A percentile compares a stretch with the other conserved stretches of the same genome.
Evolutionary conservation across 2,329 filamentous ascomycete genomes (phyloP).

Genomic region (Sarocladium kiliense): DNA sequence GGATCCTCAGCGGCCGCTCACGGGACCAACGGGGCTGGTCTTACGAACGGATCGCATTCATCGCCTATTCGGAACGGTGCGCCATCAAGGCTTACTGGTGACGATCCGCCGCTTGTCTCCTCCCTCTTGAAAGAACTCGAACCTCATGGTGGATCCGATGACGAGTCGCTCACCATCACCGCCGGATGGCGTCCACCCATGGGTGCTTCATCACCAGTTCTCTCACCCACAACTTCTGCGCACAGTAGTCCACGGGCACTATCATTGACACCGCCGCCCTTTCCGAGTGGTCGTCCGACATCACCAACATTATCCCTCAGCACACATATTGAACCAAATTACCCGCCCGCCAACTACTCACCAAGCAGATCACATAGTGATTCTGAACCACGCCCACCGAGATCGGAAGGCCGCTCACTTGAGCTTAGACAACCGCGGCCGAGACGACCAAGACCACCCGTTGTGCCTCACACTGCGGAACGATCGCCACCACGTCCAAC

Average conservation of each 20-base stretch:
- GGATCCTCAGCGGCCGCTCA: constrained; percentile 18
- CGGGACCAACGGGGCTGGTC: neutral
- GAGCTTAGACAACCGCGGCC: constrained; percentile 50
- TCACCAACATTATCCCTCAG: constrained; percentile 64
- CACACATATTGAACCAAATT: constrained; percentile 67
- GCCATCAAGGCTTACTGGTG: constrained; percentile 21
- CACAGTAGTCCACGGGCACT: constrained; percentile 63
- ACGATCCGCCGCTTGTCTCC: constrained; percentile 74
- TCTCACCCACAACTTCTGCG: constrained; percentile 44
- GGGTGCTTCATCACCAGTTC: constrained; percentile 53
- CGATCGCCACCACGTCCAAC: constrained; percentile 60
- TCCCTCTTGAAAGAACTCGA: constrained; percentile 88
- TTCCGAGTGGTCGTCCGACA: constrained; percentile 48
- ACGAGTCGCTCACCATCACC: constrained; percentile 36
- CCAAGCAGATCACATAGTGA: constrained; percentile 50
- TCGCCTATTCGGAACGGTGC: constrained; percentile 12
- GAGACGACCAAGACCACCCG: constrained; percentile 34
- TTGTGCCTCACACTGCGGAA: constrained; percentile 49
- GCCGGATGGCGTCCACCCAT: constrained; percentile 24
- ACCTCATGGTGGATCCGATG: constrained; percentile 52
- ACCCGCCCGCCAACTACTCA: constrained; percentile 70
- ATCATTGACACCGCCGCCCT: constrained; percentile 65
- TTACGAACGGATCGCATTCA: constrained; percentile 4
- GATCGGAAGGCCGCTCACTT: constrained; percentile 28
- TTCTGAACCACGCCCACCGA: constrained; percentile 29